phyloP scores from a whole-genome alignment of 1,284 basidiomycete species.

The Heterobasidion parviporum region DNA sequence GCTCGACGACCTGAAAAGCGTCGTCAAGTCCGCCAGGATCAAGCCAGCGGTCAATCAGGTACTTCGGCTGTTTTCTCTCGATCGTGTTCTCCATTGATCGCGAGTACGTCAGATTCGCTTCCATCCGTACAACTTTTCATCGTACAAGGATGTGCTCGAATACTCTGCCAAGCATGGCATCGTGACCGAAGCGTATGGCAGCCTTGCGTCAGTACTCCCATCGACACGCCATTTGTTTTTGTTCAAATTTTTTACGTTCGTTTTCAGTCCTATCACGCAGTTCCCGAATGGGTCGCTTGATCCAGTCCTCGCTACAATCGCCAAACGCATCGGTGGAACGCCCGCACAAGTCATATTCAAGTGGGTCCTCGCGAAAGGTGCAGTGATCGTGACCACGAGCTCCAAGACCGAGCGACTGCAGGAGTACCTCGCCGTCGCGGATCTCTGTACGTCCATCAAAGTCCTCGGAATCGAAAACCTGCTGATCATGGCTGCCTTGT shows the following conservation, averaged over 20 bases:
- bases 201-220: slow-evolving; percentile 39
- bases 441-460: slow-evolving; percentile 30
- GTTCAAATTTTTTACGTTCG: background rate
- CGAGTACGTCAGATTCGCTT: slow-evolving; percentile 40
- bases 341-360: slow-evolving; percentile 63
- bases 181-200: slow-evolving; percentile 63
- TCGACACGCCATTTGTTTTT: background rate
- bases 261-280: slow-evolving; percentile 48
- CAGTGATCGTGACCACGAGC: slow-evolving; percentile 64
- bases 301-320: slow-evolving; percentile 44
- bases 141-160: slow-evolving; percentile 47
- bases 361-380: slow-evolving; percentile 61
- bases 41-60: slow-evolving; percentile 59
- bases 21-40: slow-evolving; percentile 48
- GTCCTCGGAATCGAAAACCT: background rate
- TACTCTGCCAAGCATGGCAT: slow-evolving; percentile 52
- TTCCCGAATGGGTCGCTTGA: slow-evolving; percentile 63
- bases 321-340: slow-evolving; percentile 44
- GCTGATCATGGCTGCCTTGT: background rate
- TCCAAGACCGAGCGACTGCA: slow-evolving; percentile 54
- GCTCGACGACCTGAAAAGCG: slow-evolving; percentile 42
- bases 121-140: slow-evolving; percentile 61
- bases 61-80: background rate
- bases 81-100: background rate
- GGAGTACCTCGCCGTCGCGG: slow-evolving; percentile 58